Percentiles rank a stretch among this genome's conserved stretches.
phyloP scores from a whole-genome alignment of 768 basidiomycete genomes.

The Saitozyma podzolica region DNA sequence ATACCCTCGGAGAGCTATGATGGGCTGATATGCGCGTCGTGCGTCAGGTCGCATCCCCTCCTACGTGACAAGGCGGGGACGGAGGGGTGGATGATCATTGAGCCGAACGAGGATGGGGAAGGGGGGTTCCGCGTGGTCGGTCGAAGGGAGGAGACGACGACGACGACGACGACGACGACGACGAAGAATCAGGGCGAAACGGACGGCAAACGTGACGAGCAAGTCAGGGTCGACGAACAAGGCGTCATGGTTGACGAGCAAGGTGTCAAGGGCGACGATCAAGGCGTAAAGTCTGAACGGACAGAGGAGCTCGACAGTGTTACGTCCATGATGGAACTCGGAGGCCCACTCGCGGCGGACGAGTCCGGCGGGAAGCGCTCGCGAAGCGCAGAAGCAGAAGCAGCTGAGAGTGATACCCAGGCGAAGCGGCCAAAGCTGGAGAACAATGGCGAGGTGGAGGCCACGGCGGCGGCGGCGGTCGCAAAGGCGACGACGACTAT shows the following conservation, averaged over 20 bases:
- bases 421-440: conserved; percentile 5
- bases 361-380: background rate
- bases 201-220: background rate
- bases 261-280: too few species aligned
- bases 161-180: conserved; percentile 1
- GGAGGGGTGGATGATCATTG: conserved; percentile 49
- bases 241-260: too few species aligned
- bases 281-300: too few species aligned
- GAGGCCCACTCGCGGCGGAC: background rate
- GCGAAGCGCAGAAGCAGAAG: background rate
- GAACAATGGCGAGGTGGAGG: background rate
- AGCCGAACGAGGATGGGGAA: conserved; percentile 14
- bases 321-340: background rate
- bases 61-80: conserved; percentile 32
- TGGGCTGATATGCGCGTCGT: conserved; percentile 44
- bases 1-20: conserved; percentile 44
- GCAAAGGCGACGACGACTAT: background rate
- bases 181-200: background rate
- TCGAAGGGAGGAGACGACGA: conserved; percentile 4
- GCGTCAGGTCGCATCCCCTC: conserved; percentile 21
- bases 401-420: background rate
- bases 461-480: background rate
- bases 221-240: too few species aligned
- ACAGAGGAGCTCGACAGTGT: too few species aligned
- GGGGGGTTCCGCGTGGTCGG: conserved; percentile 10